Conservation (phyloP, 805 yeast species). For the Candida chauliodis region DNA sequence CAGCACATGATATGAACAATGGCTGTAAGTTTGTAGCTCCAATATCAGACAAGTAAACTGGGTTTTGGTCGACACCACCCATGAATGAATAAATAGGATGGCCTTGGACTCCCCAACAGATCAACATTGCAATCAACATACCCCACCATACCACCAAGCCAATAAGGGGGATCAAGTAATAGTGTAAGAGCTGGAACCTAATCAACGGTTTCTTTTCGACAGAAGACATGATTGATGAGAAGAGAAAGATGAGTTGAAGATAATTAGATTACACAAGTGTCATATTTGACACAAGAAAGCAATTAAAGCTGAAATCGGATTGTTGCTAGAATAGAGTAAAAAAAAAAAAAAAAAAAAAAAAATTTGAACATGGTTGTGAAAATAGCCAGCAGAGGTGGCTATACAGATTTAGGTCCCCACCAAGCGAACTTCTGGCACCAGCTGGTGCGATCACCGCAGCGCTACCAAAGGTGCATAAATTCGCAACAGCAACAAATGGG, state of each 20-base stretch:
- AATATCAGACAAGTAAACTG: conserved; percentile 77
- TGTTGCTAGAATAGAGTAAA: not conserved
- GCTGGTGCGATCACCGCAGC: no score
- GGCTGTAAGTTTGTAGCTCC: conserved; percentile 89
- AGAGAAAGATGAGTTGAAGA: not conserved
- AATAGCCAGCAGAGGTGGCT: no score
- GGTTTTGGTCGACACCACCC: conserved; percentile 35
- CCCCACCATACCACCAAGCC: conserved; percentile 82
- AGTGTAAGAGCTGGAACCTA: conserved; percentile 44
- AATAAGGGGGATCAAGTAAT: conserved; percentile 60
- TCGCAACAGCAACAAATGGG: no score
- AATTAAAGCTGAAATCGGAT: not conserved
- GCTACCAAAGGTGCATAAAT: no score
- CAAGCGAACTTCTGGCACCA: no score
- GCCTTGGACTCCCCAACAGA: conserved; percentile 80
- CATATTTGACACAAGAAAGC: not conserved
- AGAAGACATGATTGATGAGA: not conserved
- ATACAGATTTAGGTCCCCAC: no score
- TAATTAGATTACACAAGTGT: not conserved
- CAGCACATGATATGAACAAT: conserved; percentile 73
- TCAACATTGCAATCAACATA: conserved; percentile 77
- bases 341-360: conserved; percentile 4
- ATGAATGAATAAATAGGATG: conserved; percentile 64
- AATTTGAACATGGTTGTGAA: not conserved
- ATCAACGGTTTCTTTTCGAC: conserved; percentile 6